Evolutionary conservation across 139 green algal genomes (phyloP).

Genomic region (Auxenochlorella pyrenoidosa): DNA sequence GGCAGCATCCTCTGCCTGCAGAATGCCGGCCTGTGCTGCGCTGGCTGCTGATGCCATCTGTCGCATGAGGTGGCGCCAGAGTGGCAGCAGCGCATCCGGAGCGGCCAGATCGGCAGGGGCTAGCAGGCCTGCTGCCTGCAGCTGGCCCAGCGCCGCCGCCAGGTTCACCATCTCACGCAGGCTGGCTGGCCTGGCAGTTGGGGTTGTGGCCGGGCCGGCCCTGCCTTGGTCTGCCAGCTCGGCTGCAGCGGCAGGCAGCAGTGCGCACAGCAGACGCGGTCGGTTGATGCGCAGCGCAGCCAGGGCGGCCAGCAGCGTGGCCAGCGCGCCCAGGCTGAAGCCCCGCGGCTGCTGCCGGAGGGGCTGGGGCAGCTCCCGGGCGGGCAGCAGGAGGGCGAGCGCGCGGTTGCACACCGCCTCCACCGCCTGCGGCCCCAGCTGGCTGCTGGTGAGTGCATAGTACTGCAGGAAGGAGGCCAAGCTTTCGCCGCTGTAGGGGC

Average conservation of each 20-base stretch:
- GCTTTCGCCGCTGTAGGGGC: not conserved
- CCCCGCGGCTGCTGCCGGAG: not conserved
- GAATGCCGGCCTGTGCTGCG: not conserved
- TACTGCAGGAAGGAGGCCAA: conserved; percentile 10
- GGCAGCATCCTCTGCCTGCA: not conserved
- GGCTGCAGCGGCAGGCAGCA: not conserved
- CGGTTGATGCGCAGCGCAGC: not conserved
- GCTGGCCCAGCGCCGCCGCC: not conserved
- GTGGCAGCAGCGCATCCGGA: not conserved
- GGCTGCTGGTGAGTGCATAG: not conserved
- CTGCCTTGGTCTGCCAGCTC: not conserved
- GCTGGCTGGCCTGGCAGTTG: not conserved
- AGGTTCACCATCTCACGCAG: not conserved
- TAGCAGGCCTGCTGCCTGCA: not conserved
- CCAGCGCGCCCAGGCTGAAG: not conserved
- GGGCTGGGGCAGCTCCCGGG: not conserved
- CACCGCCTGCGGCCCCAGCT: not conserved
- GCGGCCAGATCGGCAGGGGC: not conserved
- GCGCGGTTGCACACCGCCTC: not conserved
- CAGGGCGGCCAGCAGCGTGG: not conserved
- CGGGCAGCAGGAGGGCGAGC: not conserved
- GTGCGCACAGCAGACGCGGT: not conserved
- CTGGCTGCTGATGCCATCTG: not conserved
- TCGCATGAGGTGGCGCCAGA: conserved; percentile 8
- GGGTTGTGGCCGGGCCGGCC: too few relatives aligned